Conservation (phyloP, 2,329 filamentous ascomycete species). For the Colletotrichum lentis region DNA sequence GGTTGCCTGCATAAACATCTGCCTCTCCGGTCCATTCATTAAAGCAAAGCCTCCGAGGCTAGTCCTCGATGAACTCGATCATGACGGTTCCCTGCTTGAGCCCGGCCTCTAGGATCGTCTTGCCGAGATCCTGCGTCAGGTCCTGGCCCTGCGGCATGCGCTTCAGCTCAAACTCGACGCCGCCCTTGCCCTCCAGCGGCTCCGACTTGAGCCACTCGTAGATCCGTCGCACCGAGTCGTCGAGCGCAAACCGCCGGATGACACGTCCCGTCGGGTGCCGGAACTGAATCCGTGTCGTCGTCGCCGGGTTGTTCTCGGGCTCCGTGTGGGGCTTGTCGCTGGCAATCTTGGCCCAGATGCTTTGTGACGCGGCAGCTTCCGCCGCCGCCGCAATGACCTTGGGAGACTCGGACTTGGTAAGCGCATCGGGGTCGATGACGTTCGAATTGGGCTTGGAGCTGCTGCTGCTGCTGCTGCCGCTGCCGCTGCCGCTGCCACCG, state of each 20-base stretch:
- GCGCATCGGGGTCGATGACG: slow-evolving; percentile 82
- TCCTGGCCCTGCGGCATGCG: slow-evolving; percentile 81
- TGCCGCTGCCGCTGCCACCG: slow-evolving; percentile 42
- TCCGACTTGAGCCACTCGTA: slow-evolving; percentile 97
- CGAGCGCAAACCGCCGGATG: slow-evolving; percentile 82
- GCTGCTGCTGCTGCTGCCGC: slow-evolving; percentile 46
- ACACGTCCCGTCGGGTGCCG: slow-evolving; percentile 83
- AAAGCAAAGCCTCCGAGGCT: not conserved
- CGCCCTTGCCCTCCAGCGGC: slow-evolving; percentile 80
- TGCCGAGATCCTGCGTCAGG: slow-evolving; percentile 76
- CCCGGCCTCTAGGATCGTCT: slow-evolving; percentile 80
- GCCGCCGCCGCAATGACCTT: slow-evolving; percentile 52
- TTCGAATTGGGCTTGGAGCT: slow-evolving; percentile 56
- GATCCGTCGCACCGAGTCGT: slow-evolving; percentile 80
- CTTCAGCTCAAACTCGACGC: slow-evolving; percentile 85
- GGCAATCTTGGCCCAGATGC: slow-evolving; percentile 75
- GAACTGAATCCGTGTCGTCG: slow-evolving; percentile 91
- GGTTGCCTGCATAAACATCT: too few relatives aligned
- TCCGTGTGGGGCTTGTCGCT: slow-evolving; percentile 78
- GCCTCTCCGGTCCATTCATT: too few relatives aligned
- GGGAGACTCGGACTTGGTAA: slow-evolving; percentile 72
- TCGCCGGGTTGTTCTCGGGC: slow-evolving; percentile 73
- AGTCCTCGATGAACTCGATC: slow-evolving; percentile 83
- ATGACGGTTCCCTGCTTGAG: slow-evolving; percentile 94
- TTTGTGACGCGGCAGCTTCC: slow-evolving; percentile 43